Evolutionary conservation across 345 rosid species (phyloP).

Genomic region (Aurinia saxatilis): DNA sequence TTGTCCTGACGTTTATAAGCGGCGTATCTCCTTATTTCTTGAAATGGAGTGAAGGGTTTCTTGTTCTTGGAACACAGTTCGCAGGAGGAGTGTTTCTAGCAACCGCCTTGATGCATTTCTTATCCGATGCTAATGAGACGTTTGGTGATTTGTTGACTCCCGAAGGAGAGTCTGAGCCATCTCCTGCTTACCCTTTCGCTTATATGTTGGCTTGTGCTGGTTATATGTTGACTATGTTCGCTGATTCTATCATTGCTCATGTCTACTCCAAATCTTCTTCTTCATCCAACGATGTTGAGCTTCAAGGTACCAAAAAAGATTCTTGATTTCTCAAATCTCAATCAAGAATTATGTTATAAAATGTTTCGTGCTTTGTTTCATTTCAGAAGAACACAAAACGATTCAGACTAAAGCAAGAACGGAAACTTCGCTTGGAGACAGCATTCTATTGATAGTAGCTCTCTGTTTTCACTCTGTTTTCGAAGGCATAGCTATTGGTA

Average conservation of each 20-base stretch:
- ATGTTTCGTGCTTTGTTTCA: background rate
- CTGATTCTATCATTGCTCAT: conserved; percentile 49
- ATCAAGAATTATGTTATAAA: background rate
- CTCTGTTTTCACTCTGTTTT: conserved; percentile 87
- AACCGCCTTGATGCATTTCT: conserved; percentile 81
- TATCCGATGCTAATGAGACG: conserved; percentile 68
- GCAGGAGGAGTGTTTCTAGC: conserved; percentile 87
- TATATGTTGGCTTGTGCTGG: conserved; percentile 79
- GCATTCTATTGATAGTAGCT: conserved; percentile 60
- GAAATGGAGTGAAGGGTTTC: conserved; percentile 71
- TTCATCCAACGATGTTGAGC: conserved; percentile 39
- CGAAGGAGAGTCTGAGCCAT: conserved; percentile 27
- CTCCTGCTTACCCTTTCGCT: conserved; percentile 64
- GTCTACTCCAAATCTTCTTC: conserved; percentile 33
- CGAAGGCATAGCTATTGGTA: conserved; percentile 80
- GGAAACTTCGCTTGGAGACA: conserved; percentile 55
- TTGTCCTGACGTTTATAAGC: conserved; percentile 53
- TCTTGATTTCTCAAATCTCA: background rate
- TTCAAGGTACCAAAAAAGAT: conserved; percentile 36
- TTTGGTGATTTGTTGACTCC: conserved; percentile 45
- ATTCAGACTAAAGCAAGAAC: background rate
- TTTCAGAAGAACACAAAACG: conserved; percentile 15
- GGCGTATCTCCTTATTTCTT: conserved; percentile 77
- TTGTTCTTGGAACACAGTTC: conserved; percentile 74
- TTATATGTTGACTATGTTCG: conserved; percentile 64